Conservation (phyloP, 1,139 yeast species). For the Hemisphaericaspora subhashii region DNA sequence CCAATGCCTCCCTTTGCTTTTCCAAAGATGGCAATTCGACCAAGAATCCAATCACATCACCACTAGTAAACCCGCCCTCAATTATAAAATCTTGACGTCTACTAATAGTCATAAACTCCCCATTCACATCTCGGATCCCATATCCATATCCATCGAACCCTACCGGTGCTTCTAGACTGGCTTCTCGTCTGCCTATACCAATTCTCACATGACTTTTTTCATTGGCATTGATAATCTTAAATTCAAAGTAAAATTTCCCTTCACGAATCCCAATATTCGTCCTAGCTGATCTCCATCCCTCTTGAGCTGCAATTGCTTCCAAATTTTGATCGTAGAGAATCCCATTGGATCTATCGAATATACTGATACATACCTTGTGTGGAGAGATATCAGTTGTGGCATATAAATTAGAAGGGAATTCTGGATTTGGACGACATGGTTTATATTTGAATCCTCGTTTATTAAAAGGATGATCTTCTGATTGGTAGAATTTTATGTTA, state of each 20-base stretch:
- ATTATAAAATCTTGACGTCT: constrained; percentile 58
- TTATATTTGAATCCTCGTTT: constrained; percentile 80
- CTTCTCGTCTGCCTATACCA: constrained; percentile 84
- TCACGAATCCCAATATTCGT: constrained; percentile 75
- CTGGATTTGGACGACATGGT: constrained; percentile 74
- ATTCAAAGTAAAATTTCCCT: constrained; percentile 83
- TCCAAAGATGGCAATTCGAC: constrained; percentile 64
- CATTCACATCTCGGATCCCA: constrained; percentile 80
- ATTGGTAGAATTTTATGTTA: constrained; percentile 37
- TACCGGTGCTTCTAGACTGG: constrained; percentile 90
- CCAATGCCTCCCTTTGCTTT: constrained; percentile 37
- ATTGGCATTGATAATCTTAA: constrained; percentile 51
- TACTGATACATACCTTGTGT: constrained; percentile 57
- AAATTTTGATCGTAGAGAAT: constrained; percentile 47
- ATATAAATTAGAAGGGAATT: constrained; percentile 60
- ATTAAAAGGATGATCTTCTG: constrained; percentile 80
- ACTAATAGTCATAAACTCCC: constrained; percentile 75
- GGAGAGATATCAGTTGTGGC: constrained; percentile 78
- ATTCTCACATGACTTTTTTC: constrained; percentile 66
- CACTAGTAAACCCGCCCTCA: constrained; percentile 55
- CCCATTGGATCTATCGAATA: constrained; percentile 72
- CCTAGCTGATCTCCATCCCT: constrained; percentile 83
- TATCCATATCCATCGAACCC: constrained; percentile 96
- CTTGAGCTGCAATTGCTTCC: constrained; percentile 50
- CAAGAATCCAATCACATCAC: constrained; percentile 82